Base-by-base conservation (phyloP, 768 basidiomycete species). In the Tubosaeta sp. region DNA sequence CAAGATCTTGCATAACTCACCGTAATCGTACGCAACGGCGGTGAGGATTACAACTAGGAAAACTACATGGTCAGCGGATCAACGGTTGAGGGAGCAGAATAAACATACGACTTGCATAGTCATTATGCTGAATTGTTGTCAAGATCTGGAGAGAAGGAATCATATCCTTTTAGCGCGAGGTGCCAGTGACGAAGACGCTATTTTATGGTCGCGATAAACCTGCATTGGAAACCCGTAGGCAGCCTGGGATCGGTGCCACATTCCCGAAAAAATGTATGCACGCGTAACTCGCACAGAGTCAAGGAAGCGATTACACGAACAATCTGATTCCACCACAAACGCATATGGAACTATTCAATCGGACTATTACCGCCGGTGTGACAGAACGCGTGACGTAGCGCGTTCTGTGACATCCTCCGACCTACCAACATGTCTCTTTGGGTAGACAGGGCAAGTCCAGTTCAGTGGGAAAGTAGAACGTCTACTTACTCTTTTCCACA, bases 361-460 rank as follows among this genome's bases (percentile, higher is more conserved):
- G 8, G 31, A 32, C 31, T 11, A 32, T 14, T 11, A 8, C 31
- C 31, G 31, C 31, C 31, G 31, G 31, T 32, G 31, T 32, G 31
- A 32, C 31, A 12, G 38, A 61, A 68, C 65, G 59, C 66, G 65
- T 68, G 64, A 68, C 61, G 34, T 64, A 64, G 67, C 64, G 64
- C 62, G 64, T 55, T 31, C 19, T 29, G 45, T 56, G 40, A 49
- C 52, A 31, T 14, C 50, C 22, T n/a, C 56, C 48, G 41, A 46
- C 24, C 18, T n/a, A 12, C 18, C 27, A 29, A 39, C 36, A 86
- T 86, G 84, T 82, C 84, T 49, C 78, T 86, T 49, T 86, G 83
- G 82, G 84, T 86, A 40, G 84, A 85, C 66, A 75, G 77, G 47
- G 55, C 53, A 54, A 57, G 50, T 45, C 7, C 25, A 14, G 13